A percentile compares a stretch with the other conserved stretches of the same genome.
Evolutionary conservation across 2,329 filamentous ascomycete species (phyloP).

Genomic region (Penicillium sp.): DNA sequence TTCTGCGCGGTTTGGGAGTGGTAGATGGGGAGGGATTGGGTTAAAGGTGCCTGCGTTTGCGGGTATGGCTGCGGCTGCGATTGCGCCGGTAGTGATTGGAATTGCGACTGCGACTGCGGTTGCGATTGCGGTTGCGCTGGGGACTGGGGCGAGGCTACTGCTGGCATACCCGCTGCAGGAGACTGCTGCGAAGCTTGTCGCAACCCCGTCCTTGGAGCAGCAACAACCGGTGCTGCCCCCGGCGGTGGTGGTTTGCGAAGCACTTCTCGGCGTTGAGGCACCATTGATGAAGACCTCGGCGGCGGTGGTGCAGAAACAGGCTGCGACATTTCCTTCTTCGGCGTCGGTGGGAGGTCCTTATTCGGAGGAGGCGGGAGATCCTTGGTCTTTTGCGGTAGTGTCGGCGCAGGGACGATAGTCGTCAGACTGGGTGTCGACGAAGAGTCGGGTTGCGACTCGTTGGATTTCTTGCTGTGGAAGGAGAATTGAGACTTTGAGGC

Average conservation of each 20-base stretch:
- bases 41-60: constrained; percentile 1
- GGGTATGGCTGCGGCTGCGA: background rate
- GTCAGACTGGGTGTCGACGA: background rate
- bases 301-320: constrained; percentile 6
- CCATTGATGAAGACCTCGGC: constrained; percentile 13
- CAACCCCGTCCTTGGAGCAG: background rate
- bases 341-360: constrained; percentile 32
- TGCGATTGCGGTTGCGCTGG: background rate
- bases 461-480: constrained; percentile 25
- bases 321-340: constrained; percentile 18
- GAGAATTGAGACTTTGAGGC: constrained; percentile 30
- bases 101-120: background rate
- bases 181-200: constrained; percentile 5
- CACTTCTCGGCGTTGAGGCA: constrained; percentile 16
- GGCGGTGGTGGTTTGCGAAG: constrained; percentile 8
- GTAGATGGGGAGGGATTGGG: background rate
- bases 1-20: background rate
- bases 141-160: background rate
- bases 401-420: constrained; percentile 8
- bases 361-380: constrained; percentile 25
- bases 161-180: background rate
- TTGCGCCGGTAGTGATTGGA: background rate
- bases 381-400: background rate
- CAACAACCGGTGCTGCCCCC: background rate
- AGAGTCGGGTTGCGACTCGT: constrained; percentile 12